Evolutionary conservation across 495 filamentous ascomycete genomes (phyloP).

Genomic region (Daldinia childiae): DNA sequence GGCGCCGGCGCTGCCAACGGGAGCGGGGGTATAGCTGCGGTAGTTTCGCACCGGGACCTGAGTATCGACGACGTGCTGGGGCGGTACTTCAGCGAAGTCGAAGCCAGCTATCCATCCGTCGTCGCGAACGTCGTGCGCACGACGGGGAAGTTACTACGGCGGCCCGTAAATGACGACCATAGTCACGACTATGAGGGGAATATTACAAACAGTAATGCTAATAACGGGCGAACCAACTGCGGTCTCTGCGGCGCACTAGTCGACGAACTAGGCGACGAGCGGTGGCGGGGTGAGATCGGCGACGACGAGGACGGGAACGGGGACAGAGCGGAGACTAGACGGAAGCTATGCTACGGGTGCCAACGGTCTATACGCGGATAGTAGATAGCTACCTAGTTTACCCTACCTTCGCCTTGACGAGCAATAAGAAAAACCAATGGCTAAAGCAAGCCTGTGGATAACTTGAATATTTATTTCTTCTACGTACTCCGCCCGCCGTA

Average conservation of each 20-base stretch:
- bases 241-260: conserved; percentile 62
- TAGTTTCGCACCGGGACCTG: conserved; percentile 72
- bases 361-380: conserved; percentile 58
- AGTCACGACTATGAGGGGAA: background rate
- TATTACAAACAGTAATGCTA: background rate
- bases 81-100: conserved; percentile 87
- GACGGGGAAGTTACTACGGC: conserved; percentile 75
- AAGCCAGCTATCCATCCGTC: conserved; percentile 87
- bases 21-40: conserved; percentile 49
- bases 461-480: background rate
- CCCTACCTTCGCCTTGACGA: background rate
- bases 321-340: conserved; percentile 3
- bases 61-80: conserved; percentile 92
- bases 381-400: background rate
- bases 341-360: conserved; percentile 62
- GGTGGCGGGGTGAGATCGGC: conserved; percentile 62
- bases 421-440: background rate
- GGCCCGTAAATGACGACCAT: background rate
- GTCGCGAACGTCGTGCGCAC: conserved; percentile 95
- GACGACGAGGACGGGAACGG: conserved; percentile 17
- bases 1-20: conserved; percentile 39
- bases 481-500: background rate
- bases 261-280: conserved; percentile 57
- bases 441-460: background rate
- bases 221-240: conserved; percentile 42